A percentile compares a stretch with the other conserved stretches of the same genome.
These are phyloP conservation scores for Pisolithus orientalis DNA, from an alignment of 768 basidiomycete genomes.

Conservation along the genomic window DNA sequence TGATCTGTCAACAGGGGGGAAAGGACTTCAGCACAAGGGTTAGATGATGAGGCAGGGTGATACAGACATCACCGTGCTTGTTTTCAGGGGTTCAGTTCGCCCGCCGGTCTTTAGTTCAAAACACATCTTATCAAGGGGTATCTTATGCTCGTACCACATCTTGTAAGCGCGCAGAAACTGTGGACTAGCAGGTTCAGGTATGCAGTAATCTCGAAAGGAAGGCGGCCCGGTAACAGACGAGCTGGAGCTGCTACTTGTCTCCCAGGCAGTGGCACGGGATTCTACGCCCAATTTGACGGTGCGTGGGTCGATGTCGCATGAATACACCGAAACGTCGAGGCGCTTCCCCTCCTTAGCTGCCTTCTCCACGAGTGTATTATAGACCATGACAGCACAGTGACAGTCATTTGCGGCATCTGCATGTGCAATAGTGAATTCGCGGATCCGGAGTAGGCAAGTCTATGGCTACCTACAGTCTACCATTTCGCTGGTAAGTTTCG, in stretches of 20 bases:
- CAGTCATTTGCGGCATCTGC: constrained; percentile 50
- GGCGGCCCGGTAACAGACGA: not conserved
- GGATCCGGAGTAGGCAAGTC: not conserved
- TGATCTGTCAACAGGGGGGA: constrained; percentile 25
- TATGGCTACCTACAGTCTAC: constrained; percentile 27
- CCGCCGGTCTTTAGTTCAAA: constrained; percentile 26
- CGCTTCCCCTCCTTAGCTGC: constrained; percentile 17
- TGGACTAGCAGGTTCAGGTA: constrained; percentile 24
- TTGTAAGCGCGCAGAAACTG: constrained; percentile 41
- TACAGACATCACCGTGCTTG: constrained; percentile 43
- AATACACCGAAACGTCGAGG: constrained; percentile 17
- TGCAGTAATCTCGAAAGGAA: constrained; percentile 19
- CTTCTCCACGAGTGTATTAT: constrained; percentile 30
- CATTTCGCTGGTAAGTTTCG: constrained; percentile 30
- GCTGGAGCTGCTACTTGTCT: not conserved
- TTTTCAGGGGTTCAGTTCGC: constrained; percentile 35
- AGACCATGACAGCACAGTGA: constrained; percentile 40
- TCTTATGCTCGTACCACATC: constrained; percentile 34
- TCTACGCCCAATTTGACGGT: not conserved
- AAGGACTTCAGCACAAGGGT: not conserved
- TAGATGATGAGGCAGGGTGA: not conserved
- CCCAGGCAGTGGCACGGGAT: not conserved
- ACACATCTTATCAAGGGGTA: constrained; percentile 35
- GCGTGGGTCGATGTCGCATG: constrained; percentile 20
- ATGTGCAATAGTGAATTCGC: not conserved